Evolutionary conservation across 2,329 filamentous ascomycete genomes (phyloP), one percentile per base, ranked within the genome.

Genomic region (Botrytis fabae): DNA sequence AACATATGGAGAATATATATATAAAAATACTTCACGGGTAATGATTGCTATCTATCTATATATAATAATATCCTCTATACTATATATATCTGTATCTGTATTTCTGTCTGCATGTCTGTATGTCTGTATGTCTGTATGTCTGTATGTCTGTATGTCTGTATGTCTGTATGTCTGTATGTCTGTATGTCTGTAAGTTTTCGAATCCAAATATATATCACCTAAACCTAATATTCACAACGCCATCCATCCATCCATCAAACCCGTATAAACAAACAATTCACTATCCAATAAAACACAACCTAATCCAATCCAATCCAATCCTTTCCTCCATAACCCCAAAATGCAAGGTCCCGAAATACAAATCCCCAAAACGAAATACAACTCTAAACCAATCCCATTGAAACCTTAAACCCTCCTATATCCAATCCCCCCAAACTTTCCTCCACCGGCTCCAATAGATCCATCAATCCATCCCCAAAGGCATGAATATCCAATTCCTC

Each of bases 391-490:
- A 68, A 42, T 0, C 64, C 46, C 46, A 54, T 42, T 2, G 64
- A 68, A 42, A 40, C 64, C 9, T 68, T 68, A 54, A 68, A 68
- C 46, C 64, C 64, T 28, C 28, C 9, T 0, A 68, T 35, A 40
- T 68, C 64, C 46, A 68, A 42, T 5, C 64, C 64, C 22, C 35
- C 8, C 9, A 68, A 57, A 28, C 48, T 40, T 35, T 54, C 35
- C 25, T 68, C 64, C 12, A 68, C 54, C 48, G 64, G 64, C 5
- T 40, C 46, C 48, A 68, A 14, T n/a, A 68, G 28, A 68, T 68
- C 64, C 46, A 68, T 28, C 64, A 68, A 68, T 1, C n/a, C 46
- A 28, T n/a, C 18, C 8, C 64, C 64, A 32, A 68, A 68, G 5
- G 54, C 48, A 40, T 57, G 48, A 16, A 54, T 54, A 54, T 54